phyloP scores from a whole-genome alignment of 805 yeast genomes.

The Saturnispora kantuleensis region DNA sequence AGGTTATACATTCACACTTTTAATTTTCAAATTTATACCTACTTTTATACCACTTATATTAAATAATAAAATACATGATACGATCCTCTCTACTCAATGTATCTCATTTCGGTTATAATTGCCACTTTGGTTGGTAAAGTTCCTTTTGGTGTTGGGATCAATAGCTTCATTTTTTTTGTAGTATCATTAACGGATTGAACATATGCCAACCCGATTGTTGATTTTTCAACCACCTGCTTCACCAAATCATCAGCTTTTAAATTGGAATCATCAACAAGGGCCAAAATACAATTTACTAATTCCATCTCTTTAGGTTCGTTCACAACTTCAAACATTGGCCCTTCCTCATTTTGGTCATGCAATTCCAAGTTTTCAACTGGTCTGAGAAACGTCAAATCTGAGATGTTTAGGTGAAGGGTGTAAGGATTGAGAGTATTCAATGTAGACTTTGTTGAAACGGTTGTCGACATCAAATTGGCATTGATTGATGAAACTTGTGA shows the following conservation, averaged over 20 bases:
- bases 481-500: slow-evolving; percentile 31
- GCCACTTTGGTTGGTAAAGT: slow-evolving; percentile 66
- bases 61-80: slow-evolving; percentile 16
- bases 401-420: slow-evolving; percentile 62
- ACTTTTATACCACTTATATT: slow-evolving; percentile 29
- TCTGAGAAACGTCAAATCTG: slow-evolving; percentile 51
- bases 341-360: slow-evolving; percentile 19
- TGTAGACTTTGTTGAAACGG: background rate
- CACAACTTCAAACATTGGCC: slow-evolving; percentile 28
- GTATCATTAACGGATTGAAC: slow-evolving; percentile 54
- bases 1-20: background rate
- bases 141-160: slow-evolving; percentile 79
- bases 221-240: slow-evolving; percentile 9
- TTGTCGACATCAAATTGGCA: slow-evolving; percentile 1
- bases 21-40: background rate
- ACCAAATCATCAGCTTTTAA: slow-evolving; percentile 6
- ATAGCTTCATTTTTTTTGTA: slow-evolving; percentile 54
- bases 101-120: slow-evolving; percentile 69
- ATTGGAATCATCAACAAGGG: slow-evolving; percentile 21
- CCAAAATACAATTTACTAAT: slow-evolving; percentile 64
- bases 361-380: slow-evolving; percentile 30
- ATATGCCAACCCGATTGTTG: slow-evolving; percentile 70
- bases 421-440: slow-evolving; percentile 62
- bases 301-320: slow-evolving; percentile 27
- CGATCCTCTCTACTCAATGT: slow-evolving; percentile 48